Conservation (phyloP, 2,329 filamentous ascomycete genomes). For the Aotearoamyces nothofagi region DNA sequence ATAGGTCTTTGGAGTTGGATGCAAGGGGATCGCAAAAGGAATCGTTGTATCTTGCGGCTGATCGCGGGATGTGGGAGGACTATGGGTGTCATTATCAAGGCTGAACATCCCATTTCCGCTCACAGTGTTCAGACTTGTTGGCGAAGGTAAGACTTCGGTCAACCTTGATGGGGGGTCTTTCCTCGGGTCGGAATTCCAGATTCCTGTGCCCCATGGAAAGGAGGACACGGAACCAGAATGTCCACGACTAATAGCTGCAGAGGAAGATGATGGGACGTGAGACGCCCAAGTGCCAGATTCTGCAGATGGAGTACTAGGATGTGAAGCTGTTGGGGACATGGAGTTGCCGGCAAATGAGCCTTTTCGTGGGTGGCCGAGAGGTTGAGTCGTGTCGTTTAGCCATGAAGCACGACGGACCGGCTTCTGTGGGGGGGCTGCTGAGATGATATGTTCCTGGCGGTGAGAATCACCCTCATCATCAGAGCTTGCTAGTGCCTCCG, state of each 20-base stretch:
- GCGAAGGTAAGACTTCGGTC: constrained; percentile 60
- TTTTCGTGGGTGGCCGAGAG: constrained; percentile 50
- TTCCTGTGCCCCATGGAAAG: constrained; percentile 66
- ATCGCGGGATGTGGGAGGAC: constrained; percentile 35
- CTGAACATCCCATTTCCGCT: constrained; percentile 28
- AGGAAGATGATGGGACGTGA: constrained; percentile 31
- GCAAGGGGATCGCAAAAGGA: constrained; percentile 74
- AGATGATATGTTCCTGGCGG: constrained; percentile 34
- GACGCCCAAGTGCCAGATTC: constrained; percentile 46
- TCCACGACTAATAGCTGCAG: constrained; percentile 26
- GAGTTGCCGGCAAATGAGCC: constrained; percentile 62
- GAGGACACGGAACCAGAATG: constrained; percentile 22
- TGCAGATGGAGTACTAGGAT: constrained; percentile 63
- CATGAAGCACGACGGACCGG: constrained; percentile 64
- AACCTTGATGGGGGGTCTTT: constrained; percentile 65
- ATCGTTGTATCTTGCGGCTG: constrained; percentile 48
- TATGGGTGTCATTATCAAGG: constrained; percentile 27
- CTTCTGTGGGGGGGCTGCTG: constrained; percentile 35
- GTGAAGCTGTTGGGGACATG: constrained; percentile 66
- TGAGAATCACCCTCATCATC: constrained; percentile 75
- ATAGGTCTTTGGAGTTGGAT: constrained; percentile 84
- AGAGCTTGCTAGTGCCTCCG: constrained; percentile 82
- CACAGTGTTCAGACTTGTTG: constrained; percentile 42
- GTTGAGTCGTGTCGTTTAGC: constrained; percentile 64
- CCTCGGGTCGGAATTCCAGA: constrained; percentile 62